Evolutionary conservation across 805 yeast species (phyloP).

Genomic region (Sungouiozyma intestinalis): DNA sequence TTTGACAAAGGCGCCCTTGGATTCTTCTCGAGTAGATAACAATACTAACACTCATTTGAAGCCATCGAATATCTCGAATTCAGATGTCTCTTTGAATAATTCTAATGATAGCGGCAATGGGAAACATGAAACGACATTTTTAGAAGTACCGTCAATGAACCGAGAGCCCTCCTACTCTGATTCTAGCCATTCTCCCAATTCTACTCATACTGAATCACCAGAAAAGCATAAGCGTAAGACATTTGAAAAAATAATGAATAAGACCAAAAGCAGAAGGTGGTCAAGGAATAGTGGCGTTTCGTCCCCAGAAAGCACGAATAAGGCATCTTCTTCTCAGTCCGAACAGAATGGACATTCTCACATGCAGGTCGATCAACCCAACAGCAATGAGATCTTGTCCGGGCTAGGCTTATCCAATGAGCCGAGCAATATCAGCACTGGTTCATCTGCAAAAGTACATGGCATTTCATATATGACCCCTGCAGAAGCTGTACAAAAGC

Average conservation of each 20-base stretch:
- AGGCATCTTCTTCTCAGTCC: background rate
- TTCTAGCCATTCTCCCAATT: background rate
- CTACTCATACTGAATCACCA: background rate
- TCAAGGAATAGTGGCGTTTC: constrained; percentile 5
- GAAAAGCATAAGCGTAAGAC: constrained; percentile 9
- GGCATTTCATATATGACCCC: background rate
- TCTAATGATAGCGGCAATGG: background rate
- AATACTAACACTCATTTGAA: background rate
- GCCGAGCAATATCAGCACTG: background rate
- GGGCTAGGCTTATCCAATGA: background rate
- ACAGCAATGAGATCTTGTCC: background rate
- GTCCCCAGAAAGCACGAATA: background rate
- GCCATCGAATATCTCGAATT: background rate
- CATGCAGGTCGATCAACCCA: background rate
- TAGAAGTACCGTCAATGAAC: background rate
- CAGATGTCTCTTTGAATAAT: background rate
- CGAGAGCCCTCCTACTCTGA: background rate
- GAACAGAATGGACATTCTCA: background rate
- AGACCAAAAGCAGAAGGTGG: constrained; percentile 10
- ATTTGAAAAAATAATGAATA: constrained; percentile 16
- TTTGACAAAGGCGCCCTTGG: background rate
- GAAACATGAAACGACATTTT: background rate
- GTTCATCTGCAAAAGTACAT: background rate
- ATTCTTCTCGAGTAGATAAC: background rate
- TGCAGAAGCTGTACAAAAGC: background rate